Evolutionary conservation across 2,329 filamentous ascomycete genomes (phyloP), one percentile per base, ranked within the genome.

Genomic region (Pyrenochaeta sp.): DNA sequence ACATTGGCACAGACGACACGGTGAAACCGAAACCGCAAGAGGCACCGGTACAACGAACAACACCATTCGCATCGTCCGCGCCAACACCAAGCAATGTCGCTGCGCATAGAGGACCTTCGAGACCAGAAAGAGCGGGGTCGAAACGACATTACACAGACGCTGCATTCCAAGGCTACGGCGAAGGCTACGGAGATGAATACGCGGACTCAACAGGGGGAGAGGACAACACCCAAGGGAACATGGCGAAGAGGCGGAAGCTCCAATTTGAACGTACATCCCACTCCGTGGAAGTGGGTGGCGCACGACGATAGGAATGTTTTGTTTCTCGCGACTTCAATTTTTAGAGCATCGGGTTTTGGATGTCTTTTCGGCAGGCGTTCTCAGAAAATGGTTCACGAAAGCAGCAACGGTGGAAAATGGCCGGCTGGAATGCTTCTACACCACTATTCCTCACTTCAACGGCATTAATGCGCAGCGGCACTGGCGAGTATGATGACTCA

Each of bases 141-240:
- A 93, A 93, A 82, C 85, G 91, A 47, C 86, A 88, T 61, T 93
- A 93, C 72, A 88, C 89, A 39, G 91, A 93, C 63, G 85, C 83
- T 67, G 91, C 88, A 68, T 93, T 86, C 71, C 88, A 90, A 68
- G 90, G 91, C 42, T 93, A 93, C 69, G 85, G 86, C 44, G 90
- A 92, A 65, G 88, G 88, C 34, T 92, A 84, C 65, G 84, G 84
- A 9, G 90, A 92, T 61, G 89, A 91, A 63, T 90, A 74, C 8
- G 86, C 83, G 54, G 88, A 92, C 70, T 91, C 89, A 24, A 91
- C 90, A 24, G 89, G 88, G 56, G 90, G 91, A 65, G 87, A 88
- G 66, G 90, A 91, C 66, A 87, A 90, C 50, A 61, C 67, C 19
- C 68, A 71, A 46, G 68, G 72, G 15, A 64, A 62, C 50, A 52